Evolutionary conservation across 2,329 filamentous ascomycete genomes (phyloP), one percentile per base, ranked within the genome.

Genomic region (Aspergillus sp.): DNA sequence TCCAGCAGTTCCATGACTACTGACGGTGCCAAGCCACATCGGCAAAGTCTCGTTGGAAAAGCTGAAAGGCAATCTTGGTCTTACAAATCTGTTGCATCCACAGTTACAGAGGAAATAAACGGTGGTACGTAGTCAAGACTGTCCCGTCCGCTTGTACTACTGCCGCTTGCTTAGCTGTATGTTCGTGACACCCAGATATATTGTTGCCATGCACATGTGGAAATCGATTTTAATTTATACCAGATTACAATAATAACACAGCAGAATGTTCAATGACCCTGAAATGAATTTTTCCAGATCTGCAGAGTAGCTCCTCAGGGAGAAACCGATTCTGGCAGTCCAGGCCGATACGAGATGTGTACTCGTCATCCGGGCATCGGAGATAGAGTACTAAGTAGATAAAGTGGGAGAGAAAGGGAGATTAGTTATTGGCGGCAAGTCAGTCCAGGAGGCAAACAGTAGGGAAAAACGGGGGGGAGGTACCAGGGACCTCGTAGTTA

Each of bases 11-110:
- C 47, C 23, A 9, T 30, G 36, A 39, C 45, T 9, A 23, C 49
- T 28, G 38, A 55, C 17, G 50, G 39, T 54, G 55, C 63, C 63
- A 60, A 64, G 60, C 36, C 52, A 32, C 38, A 23, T 58, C 57
- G 50, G 53, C 59, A 55, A 25, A 53, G 43, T 28, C 53, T 38
- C 23, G 23, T 58, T 21, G 56, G 32, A 53, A 36, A 49, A 12
- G 13, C 15, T 49, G 45, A 12, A 50, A 15, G 23, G 15, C n/a
- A 17, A 32, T 50, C 7, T 45, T 45, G 19, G 13, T 30, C 25
- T 10, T 50, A 25, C 47, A 30, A 30, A 12, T 50, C 47, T 50
- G 47, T 32, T 32, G 47, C 47, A 50, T 17, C 47, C 47, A 50
- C 47, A 50, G 25, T 50, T 50, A 50, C 47, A 50, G 47, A 50